A percentile compares a stretch with the other conserved stretches of the same genome.
These are phyloP conservation scores for Irpex sp. DNA, from an alignment of 1,284 basidiomycete genomes.

Conservation along the genomic window DNA sequence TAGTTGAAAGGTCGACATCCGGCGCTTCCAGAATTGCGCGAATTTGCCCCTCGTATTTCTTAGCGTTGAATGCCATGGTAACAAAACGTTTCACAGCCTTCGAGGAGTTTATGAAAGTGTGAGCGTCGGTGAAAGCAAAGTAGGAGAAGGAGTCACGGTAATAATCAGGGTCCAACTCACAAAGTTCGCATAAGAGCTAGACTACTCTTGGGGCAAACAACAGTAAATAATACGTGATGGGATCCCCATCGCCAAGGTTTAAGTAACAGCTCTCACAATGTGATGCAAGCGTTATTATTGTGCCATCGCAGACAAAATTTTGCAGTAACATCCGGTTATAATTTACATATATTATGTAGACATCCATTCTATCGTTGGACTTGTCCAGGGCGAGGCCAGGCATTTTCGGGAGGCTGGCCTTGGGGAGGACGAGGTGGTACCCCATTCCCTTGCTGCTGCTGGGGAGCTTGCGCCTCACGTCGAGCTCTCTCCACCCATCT, in stretches of 20 bases:
- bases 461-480: conserved; percentile 40
- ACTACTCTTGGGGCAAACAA: neutral
- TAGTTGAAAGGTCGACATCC: conserved; percentile 64
- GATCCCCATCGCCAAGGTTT: no score
- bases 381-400: conserved; percentile 1
- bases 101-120: conserved; percentile 5
- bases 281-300: no score
- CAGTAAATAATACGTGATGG: neutral
- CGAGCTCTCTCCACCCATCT: conserved; percentile 68
- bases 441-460: conserved; percentile 26
- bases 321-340: neutral
- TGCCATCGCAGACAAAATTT: no score
- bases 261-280: no score
- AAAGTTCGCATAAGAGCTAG: neutral
- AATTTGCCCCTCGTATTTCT: conserved; percentile 53
- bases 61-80: conserved; percentile 21
- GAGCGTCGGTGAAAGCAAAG: neutral
- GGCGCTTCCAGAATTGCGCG: conserved; percentile 65
- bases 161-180: neutral
- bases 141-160: neutral
- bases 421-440: neutral
- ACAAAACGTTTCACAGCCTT: neutral
- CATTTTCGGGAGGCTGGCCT: neutral
- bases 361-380: no score
- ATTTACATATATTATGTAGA: neutral